These are phyloP conservation scores for Cylindricascospora bacillispora DNA, from an alignment of 1,139 yeast species.

Conservation along the genomic window DNA sequence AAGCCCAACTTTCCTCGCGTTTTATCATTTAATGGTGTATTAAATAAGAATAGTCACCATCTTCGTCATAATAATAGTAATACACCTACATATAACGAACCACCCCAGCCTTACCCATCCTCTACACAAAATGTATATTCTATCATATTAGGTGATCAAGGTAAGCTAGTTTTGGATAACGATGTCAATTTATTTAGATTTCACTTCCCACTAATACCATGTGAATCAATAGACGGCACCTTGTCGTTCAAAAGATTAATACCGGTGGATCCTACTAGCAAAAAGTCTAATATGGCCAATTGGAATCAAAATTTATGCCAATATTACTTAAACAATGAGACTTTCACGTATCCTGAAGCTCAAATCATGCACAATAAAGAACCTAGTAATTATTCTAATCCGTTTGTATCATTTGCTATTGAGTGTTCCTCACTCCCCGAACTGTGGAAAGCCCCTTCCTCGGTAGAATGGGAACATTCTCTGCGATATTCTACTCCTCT, in stretches of 20 bases:
- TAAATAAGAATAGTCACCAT: neutral
- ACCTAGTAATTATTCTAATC: neutral
- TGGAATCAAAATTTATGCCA: conserved; percentile 14
- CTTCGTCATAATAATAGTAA: neutral
- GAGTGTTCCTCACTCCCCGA: conserved; percentile 18
- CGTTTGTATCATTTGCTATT: conserved; percentile 16
- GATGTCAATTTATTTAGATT: conserved; percentile 16
- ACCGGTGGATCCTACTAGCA: conserved; percentile 9
- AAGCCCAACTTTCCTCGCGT: neutral
- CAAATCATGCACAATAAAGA: conserved; percentile 1
- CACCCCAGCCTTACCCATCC: conserved; percentile 14
- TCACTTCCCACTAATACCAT: conserved; percentile 22
- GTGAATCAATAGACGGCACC: conserved; percentile 6
- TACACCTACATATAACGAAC: neutral
- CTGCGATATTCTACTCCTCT: conserved; percentile 50
- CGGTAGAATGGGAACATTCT: conserved; percentile 26
- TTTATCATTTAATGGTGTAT: too few relatives aligned
- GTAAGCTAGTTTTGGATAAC: conserved; percentile 14
- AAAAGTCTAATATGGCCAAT: conserved; percentile 5
- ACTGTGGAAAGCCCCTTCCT: conserved; percentile 8
- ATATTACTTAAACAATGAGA: conserved; percentile 16
- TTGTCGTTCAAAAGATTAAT: conserved; percentile 15
- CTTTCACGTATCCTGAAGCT: conserved; percentile 17
- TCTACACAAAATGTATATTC: conserved; percentile 14
- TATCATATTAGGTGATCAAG: conserved; percentile 17